Base-by-base conservation (phyloP, 2,329 filamentous ascomycete genomes). In the Trichoderma sp. region DNA sequence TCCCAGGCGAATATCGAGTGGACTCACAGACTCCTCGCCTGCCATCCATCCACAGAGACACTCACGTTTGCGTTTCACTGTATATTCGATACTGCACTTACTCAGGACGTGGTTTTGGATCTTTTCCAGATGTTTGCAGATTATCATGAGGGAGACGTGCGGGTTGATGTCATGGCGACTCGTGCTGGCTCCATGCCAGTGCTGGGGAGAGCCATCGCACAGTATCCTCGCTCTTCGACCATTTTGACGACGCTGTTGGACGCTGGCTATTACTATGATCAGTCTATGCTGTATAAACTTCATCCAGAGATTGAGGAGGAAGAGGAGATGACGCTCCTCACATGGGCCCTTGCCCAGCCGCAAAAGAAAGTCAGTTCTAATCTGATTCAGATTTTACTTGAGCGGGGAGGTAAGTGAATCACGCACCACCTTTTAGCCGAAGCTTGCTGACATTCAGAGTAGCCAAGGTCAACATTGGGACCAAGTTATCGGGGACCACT, bases 261-360 rank as follows among this genome's bases (percentile, higher is more conserved):
- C 67, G 83, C 84, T 7, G 87, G 87, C 0, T 87, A 84, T 68
- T 89, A 88, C 72, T 80, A 88, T 67, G 86, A 89, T 67, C 85
- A 88, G 71, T 80, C 80, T 2, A 81, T 76, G 2, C 79, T 71
- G 1, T 80, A 76, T 64, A 78, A 76, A 3, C 78, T 86, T 2
- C 77, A 84, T 66, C 78, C 82, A 0, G 80, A 83, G 12, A 69
- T 82, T 0, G 81, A 83, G 2, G 83, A 85, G 39, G 78, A 81
- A 3, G 88, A 91, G 74, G 77, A 80, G 10, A 81, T 88, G 53
- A 86, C 85, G 2, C 78, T 89, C 2, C 77, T 91, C 8, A 78
- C 84, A 60, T 91, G 88, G 88, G 83, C 86, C 0, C 79, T 91
- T 61, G 77, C 86, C 7, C 87, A 90, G 70, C 86, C 86, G 0